Percentiles rank a stretch among this genome's conserved stretches.
Conservation (phyloP, 805 yeast genomes). For the Martiniozyma abietophila region DNA sequence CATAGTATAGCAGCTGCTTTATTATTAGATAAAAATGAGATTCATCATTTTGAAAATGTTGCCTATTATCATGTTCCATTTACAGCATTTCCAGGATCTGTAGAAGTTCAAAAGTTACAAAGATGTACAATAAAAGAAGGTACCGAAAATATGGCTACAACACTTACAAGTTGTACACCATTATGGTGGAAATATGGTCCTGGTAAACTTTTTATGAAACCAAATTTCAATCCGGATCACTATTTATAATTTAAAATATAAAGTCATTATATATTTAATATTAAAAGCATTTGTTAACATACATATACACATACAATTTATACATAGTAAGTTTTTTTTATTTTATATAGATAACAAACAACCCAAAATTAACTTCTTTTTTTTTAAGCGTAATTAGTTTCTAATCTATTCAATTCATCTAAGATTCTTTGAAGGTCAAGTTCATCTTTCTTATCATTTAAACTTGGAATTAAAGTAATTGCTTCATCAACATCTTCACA, state of each 20-base stretch:
- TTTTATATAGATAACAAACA: background rate
- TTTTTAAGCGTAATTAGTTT: constrained; percentile 30
- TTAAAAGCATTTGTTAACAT: too few relatives aligned
- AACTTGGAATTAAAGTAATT: constrained; percentile 83
- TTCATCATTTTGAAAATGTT: constrained; percentile 73
- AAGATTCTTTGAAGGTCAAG: constrained; percentile 80
- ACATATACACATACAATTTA: too few relatives aligned
- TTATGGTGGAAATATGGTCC: constrained; percentile 71
- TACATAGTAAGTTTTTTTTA: too few relatives aligned
- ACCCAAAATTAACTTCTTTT: background rate
- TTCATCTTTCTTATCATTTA: constrained; percentile 71
- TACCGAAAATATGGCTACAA: constrained; percentile 33
- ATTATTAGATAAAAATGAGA: constrained; percentile 46
- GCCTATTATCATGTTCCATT: constrained; percentile 76
- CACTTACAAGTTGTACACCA: constrained; percentile 51
- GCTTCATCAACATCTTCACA: constrained; percentile 98
- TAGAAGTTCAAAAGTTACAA: constrained; percentile 39
- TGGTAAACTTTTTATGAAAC: constrained; percentile 49
- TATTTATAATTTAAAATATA: constrained; percentile 11
- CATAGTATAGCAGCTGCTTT: constrained; percentile 65
- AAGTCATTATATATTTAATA: background rate
- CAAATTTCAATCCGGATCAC: constrained; percentile 25
- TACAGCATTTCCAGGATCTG: constrained; percentile 48
- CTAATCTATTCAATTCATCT: constrained; percentile 72
- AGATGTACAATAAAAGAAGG: constrained; percentile 41